Evolutionary conservation across 768 basidiomycete genomes (phyloP).

Genomic region (Boletales sp.): DNA sequence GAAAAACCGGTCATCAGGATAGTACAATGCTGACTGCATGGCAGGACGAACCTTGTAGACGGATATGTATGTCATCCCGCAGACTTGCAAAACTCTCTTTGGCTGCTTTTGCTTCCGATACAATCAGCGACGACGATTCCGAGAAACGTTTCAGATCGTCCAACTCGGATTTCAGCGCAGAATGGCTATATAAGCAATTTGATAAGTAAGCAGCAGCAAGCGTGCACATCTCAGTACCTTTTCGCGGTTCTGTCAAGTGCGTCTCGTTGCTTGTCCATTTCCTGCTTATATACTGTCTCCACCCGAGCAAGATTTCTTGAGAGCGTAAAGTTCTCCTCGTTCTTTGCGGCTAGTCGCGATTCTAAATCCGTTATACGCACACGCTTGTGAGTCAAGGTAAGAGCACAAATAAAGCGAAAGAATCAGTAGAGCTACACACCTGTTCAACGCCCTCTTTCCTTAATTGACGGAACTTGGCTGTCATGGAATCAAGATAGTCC

Average conservation of each 20-base stretch:
- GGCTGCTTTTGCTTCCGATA: constrained; percentile 23
- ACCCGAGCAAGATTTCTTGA: constrained; percentile 11
- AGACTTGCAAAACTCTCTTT: constrained; percentile 25
- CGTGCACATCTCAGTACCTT: constrained; percentile 10
- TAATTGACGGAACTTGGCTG: neutral
- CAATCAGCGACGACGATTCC: constrained; percentile 17
- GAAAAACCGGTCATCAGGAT: neutral
- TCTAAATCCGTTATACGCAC: constrained; percentile 17
- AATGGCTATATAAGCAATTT: constrained; percentile 19
- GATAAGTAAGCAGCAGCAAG: neutral
- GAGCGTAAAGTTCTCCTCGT: constrained; percentile 10
- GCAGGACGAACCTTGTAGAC: constrained; percentile 26
- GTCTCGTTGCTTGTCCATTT: constrained; percentile 15
- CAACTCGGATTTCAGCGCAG: constrained; percentile 27
- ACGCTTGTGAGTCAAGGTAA: constrained; percentile 9
- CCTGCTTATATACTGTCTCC: constrained; percentile 12
- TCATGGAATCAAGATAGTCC: constrained; percentile 3
- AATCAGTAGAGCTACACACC: constrained; percentile 3
- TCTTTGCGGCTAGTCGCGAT: constrained; percentile 15
- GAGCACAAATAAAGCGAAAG: neutral
- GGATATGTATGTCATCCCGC: constrained; percentile 15
- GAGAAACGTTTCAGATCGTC: constrained; percentile 25
- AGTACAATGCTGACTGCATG: neutral
- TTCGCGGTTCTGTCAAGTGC: constrained; percentile 13
- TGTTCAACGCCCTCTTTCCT: constrained; percentile 9